A percentile compares a stretch with the other conserved stretches of the same genome.
phyloP scores from a whole-genome alignment of 208 protist species.

The Borovskyia barvae region DNA sequence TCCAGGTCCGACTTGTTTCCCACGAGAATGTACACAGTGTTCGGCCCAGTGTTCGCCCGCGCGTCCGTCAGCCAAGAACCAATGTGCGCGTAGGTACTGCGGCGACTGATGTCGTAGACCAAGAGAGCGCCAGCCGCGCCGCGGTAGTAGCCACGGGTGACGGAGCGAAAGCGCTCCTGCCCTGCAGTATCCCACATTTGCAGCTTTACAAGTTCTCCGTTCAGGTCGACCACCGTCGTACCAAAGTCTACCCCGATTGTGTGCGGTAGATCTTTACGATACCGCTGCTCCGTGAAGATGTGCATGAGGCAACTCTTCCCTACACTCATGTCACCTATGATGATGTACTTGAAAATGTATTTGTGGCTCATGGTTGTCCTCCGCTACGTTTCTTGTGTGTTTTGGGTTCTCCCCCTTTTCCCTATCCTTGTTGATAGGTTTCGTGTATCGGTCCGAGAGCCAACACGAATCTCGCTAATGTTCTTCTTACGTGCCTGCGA shows the following conservation, averaged over 20 bases:
- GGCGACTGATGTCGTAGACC: conserved; percentile 95
- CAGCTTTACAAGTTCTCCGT: conserved; percentile 95
- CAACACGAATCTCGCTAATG: too few relatives aligned
- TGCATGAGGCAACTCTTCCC: conserved; percentile 98
- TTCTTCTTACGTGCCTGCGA: too few relatives aligned
- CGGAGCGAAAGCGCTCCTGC: conserved; percentile 88
- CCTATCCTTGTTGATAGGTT: too few relatives aligned
- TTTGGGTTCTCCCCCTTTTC: too few relatives aligned
- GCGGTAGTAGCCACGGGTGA: conserved; percentile 96
- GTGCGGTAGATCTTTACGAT: conserved; percentile 93
- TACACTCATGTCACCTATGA: conserved; percentile 97
- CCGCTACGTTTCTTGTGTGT: too few relatives aligned
- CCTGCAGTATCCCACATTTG: conserved; percentile 98
- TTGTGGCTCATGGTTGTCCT: conserved; percentile 74
- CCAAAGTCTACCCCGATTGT: conserved; percentile 99
- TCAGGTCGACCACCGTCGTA: conserved; percentile 95
- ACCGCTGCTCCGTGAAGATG: conserved; percentile 98
- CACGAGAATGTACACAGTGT: conserved; percentile 89
- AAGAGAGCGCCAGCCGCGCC: conserved; percentile 95
- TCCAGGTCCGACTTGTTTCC: conserved; percentile 97
- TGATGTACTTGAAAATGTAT: conserved; percentile 99
- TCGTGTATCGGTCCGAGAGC: too few relatives aligned
- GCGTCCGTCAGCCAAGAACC: conserved; percentile 96
- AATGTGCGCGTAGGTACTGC: conserved; percentile 83
- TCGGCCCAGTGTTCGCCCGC: conserved; percentile 81